These are phyloP conservation scores for Saturnispora mendoncae DNA, from an alignment of 805 yeast species.

Conservation along the genomic window DNA sequence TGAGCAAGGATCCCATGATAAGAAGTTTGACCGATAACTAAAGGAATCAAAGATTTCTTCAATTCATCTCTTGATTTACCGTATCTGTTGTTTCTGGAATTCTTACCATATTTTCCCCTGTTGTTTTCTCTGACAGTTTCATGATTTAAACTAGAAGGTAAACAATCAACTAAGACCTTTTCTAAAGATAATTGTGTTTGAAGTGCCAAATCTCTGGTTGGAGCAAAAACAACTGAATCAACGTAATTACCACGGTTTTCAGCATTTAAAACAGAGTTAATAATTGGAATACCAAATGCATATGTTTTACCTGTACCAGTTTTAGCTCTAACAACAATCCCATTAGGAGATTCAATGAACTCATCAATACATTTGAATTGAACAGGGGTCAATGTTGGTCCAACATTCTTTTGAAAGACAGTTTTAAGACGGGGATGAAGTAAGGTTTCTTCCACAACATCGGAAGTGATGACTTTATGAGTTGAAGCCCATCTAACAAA, in stretches of 20 bases:
- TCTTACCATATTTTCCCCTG: slow-evolving; percentile 16
- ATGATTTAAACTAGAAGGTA: slow-evolving; percentile 15
- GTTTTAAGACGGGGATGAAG: slow-evolving; percentile 22
- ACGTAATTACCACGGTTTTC: slow-evolving; percentile 31
- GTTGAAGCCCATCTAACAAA: slow-evolving; percentile 4
- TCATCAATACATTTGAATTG: slow-evolving; percentile 58
- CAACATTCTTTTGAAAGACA: slow-evolving; percentile 32
- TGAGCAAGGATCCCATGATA: slow-evolving; percentile 13
- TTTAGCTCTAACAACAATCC: slow-evolving; percentile 80
- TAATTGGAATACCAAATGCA: slow-evolving; percentile 76
- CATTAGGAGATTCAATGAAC: slow-evolving; percentile 40
- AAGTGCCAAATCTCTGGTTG: slow-evolving; percentile 85
- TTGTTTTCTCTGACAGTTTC: slow-evolving; percentile 15
- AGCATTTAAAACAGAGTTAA: slow-evolving; percentile 41
- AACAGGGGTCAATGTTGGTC: slow-evolving; percentile 53
- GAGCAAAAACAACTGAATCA: slow-evolving; percentile 65
- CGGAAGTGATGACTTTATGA: slow-evolving; percentile 11
- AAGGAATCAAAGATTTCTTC: slow-evolving; percentile 27
- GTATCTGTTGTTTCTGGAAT: background rate
- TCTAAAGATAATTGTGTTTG: slow-evolving; percentile 63
- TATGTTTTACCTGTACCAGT: slow-evolving; percentile 95
- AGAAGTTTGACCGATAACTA: slow-evolving; percentile 36
- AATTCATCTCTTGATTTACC: slow-evolving; percentile 1
- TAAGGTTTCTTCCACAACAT: slow-evolving; percentile 21
- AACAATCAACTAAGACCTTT: slow-evolving; percentile 30